Base-by-base conservation (phyloP, 1,284 basidiomycete species). In the Leccinum griseonigrum region DNA sequence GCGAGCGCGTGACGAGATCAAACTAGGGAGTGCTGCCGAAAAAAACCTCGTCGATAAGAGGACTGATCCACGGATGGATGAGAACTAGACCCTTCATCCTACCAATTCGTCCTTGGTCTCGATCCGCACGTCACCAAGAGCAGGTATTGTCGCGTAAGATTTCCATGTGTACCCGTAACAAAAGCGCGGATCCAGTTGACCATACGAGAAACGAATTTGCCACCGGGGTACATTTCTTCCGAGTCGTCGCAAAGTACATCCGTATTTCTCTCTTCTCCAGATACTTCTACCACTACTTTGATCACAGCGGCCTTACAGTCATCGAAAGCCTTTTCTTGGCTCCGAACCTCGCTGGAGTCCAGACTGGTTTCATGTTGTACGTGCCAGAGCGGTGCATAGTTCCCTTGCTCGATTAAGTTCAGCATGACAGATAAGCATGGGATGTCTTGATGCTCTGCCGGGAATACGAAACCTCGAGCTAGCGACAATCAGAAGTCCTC, bases 291-390 rank as follows among this genome's bases (percentile, higher is more conserved):
- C 16, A 97, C 82, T 1, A 88, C 85, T 68, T 93, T 92, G 67
- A 95, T 87, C 3, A 94, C 78, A 0, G 89, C 90, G 1, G 88
- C 91, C 78, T 97, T 98, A 75, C 91, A 91, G 31, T 87, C 82
- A 62, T 88, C 85, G 61, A 97, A 89, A 0, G 82, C 80, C 48
- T 92, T 92, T 68, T 88, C 82, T 74, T 85, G 87, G 61, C 77
- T 76, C 64, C 80, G 80, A 63, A 77, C 72, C 54, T 85, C 83
- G 34, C 73, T 66, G 26, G 81, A 79, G 4, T 76, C 76, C 54
- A 81, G 71, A 32, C 75, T 71, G 16, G 63, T 63, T 57, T 75
- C 69, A 4, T 78, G 70, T 60, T 72, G 72, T 46, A 71, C 68
- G 51, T 75, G 72, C 92, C 92, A 94, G 50, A 84, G 77, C 1